Conservation (phyloP, 2,329 filamentous ascomycete species). For the Penicillium sp. region DNA sequence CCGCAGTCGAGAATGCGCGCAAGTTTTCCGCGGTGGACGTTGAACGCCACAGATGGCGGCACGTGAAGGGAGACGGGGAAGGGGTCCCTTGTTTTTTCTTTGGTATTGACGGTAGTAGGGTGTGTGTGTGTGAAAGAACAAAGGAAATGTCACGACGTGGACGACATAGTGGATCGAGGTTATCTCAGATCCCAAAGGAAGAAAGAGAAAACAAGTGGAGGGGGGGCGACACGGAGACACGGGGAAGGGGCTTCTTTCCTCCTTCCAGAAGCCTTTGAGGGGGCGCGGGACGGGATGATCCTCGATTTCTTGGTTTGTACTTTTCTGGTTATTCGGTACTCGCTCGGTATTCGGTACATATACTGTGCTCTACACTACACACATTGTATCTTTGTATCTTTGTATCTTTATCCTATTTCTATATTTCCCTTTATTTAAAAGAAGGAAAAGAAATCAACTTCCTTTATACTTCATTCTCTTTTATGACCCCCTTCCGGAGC, state of each 20-base stretch:
- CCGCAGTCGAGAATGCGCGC: conserved; percentile 1
- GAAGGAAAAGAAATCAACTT: no score
- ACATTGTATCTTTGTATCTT: no score
- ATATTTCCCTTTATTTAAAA: no score
- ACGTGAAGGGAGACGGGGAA: conserved; percentile 14
- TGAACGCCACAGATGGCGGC: conserved; percentile 14
- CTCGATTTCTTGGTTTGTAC: conserved; percentile 4
- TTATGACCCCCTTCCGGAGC: conserved; percentile 8
- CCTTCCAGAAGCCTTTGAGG: conserved; percentile 21
- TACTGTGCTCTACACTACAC: no score
- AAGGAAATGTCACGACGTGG: not conserved
- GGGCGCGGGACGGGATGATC: conserved; percentile 24
- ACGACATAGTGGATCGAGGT: conserved; percentile 3
- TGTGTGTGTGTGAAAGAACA: conserved; percentile 2
- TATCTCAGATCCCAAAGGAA: conserved; percentile 1
- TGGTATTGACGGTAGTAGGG: conserved; percentile 5
- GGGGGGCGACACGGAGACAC: conserved; percentile 11
- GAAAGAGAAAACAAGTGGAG: conserved; percentile 12
- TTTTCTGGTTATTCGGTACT: no score
- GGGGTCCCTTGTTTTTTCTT: not conserved
- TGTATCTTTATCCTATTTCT: no score
- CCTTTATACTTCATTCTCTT: not conserved
- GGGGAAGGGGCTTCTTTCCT: conserved; percentile 24
- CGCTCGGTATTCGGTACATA: not conserved
- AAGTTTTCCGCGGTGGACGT: not conserved